Conservation (phyloP, 257 asterid species). For the Salvia miltiorrhiza region DNA sequence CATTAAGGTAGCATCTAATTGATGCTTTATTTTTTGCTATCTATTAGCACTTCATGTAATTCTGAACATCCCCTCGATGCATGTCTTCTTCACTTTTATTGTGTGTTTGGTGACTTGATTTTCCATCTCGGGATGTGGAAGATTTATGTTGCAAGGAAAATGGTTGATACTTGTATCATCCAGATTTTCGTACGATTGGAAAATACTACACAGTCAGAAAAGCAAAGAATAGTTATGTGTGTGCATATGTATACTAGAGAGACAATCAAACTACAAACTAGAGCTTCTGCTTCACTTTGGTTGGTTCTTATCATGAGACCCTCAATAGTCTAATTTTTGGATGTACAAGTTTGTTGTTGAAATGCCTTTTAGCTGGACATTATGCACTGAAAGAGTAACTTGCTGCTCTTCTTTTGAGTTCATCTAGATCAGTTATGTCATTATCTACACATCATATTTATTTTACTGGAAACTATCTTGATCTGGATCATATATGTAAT, state of each 20-base stretch:
- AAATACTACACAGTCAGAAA: not conserved
- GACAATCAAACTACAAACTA: not conserved
- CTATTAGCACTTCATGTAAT: not conserved
- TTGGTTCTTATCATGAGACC: not conserved
- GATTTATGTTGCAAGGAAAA: not conserved
- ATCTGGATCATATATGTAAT: not conserved
- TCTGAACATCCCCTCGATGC: not conserved
- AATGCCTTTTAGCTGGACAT: not conserved
- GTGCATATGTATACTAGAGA: not conserved
- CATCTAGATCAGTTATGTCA: not conserved
- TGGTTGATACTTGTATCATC: constrained; percentile 8
- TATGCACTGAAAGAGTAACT: not conserved
- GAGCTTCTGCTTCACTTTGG: not conserved
- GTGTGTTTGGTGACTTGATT: not conserved
- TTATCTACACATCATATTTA: not conserved
- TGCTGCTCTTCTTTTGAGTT: not conserved
- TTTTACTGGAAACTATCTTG: not conserved
- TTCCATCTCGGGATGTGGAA: not conserved
- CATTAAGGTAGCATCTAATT: not conserved
- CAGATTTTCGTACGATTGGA: not conserved
- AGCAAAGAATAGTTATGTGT: not conserved
- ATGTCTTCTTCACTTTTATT: not conserved
- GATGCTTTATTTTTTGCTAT: constrained; percentile 7
- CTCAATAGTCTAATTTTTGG: not conserved
- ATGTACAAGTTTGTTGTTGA: not conserved